A percentile compares a stretch with the other conserved stretches of the same genome.
Evolutionary conservation across 2,329 filamentous ascomycete species (phyloP).

Genomic region (Phyllosticta citribraziliensis): DNA sequence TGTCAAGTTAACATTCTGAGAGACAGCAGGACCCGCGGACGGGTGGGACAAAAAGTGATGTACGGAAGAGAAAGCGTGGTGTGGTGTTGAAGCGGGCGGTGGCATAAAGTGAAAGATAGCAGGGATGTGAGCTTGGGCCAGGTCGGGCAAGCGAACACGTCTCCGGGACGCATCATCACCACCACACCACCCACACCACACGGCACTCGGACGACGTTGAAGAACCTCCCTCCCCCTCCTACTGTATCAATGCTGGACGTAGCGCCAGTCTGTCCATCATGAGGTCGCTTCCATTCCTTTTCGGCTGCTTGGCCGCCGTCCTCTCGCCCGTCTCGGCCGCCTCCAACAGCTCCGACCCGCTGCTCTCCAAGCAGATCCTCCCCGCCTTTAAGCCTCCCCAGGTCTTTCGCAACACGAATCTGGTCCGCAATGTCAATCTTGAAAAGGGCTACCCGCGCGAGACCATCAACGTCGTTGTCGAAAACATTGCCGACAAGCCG

Average conservation of each 20-base stretch:
- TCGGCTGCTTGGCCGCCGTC: constrained; percentile 45
- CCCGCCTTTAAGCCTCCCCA: constrained; percentile 68
- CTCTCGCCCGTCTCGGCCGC: constrained; percentile 44
- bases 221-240: constrained; percentile 13
- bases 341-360: constrained; percentile 49
- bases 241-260: constrained; percentile 25
- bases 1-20: no score
- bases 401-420: constrained; percentile 87
- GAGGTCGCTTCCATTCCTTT: constrained; percentile 28
- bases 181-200: constrained; percentile 14
- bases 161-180: constrained; percentile 23
- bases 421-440: constrained; percentile 80
- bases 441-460: constrained; percentile 91
- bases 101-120: background rate
- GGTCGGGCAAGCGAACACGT: constrained; percentile 25
- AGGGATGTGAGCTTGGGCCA: constrained; percentile 15
- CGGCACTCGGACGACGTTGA: constrained; percentile 11
- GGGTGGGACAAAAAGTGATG: no score
- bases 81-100: constrained; percentile 12
- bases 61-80: constrained; percentile 9
- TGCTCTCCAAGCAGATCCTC: constrained; percentile 41
- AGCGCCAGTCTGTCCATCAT: constrained; percentile 25
- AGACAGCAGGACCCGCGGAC: no score
- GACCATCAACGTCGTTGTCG: constrained; percentile 84
- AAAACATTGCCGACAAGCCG: constrained; percentile 70